Conservation (phyloP, 1,284 basidiomycete species). For the Grifola frondosa region DNA sequence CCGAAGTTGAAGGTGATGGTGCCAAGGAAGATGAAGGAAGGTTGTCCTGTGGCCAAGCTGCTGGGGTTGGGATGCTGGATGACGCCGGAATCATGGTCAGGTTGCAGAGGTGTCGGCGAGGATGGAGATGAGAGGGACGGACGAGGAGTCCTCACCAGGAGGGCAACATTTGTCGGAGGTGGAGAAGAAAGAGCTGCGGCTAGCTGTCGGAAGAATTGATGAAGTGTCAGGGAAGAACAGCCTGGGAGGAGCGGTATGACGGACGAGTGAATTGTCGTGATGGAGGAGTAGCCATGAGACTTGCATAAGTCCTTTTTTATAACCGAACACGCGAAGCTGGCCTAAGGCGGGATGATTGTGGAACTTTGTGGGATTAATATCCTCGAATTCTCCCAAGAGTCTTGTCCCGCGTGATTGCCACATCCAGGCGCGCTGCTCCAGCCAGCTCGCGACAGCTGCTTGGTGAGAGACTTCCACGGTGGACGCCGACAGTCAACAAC, state of each 20-base stretch:
- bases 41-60: too few species aligned
- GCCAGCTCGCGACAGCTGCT: too few species aligned
- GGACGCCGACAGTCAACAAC: too few species aligned
- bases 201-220: background rate
- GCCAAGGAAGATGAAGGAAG: background rate
- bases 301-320: too few species aligned
- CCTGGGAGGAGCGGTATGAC: background rate
- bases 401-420: too few species aligned
- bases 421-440: too few species aligned
- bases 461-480: too few species aligned
- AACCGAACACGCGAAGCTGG: too few species aligned
- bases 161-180: constrained; percentile 15
- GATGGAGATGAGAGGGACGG: constrained; percentile 1
- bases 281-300: background rate
- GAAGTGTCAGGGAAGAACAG: background rate
- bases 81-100: constrained; percentile 1
- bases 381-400: too few species aligned
- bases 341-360: too few species aligned
- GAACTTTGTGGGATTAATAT: too few species aligned
- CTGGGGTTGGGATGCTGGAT: too few species aligned
- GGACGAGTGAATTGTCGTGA: background rate
- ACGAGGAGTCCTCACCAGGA: constrained; percentile 20
- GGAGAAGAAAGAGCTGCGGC: background rate
- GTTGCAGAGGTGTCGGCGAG: constrained; percentile 12
- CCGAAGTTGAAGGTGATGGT: background rate